Conservation (phyloP, 2,329 filamentous ascomycete genomes). For the Xylariomycetidae sp. region DNA sequence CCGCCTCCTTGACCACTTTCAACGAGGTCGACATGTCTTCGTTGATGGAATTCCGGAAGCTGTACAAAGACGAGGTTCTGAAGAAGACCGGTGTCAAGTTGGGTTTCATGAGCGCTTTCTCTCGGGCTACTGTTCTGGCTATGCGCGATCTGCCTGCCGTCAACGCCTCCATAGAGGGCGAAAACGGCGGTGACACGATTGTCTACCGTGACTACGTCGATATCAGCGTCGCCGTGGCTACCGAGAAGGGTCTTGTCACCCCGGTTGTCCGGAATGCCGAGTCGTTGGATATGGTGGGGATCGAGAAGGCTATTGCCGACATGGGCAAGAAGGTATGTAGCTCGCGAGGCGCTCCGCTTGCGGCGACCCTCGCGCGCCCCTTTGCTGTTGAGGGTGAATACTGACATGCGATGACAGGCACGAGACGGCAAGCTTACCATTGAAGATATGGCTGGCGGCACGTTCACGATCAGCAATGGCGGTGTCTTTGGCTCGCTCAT, state of each 20-base stretch:
- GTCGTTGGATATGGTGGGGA: conserved; percentile 77
- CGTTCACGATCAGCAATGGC: conserved; percentile 96
- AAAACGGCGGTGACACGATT: conserved; percentile 92
- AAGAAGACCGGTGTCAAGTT: conserved; percentile 97
- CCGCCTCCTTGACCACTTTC: conserved; percentile 94
- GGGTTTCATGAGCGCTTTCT: conserved; percentile 99
- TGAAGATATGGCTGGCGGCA: conserved; percentile 98
- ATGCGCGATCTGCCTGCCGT: conserved; percentile 94
- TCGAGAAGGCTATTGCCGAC: conserved; percentile 88
- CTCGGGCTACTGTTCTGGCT: conserved; percentile 80
- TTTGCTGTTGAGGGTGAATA: conserved; percentile 8
- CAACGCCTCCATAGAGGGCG: conserved; percentile 95
- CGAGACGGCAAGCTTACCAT: conserved; percentile 96
- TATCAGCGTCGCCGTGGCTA: conserved; percentile 94
- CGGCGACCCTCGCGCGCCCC: background rate
- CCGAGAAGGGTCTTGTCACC: conserved; percentile 94
- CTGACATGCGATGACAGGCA: conserved; percentile 51
- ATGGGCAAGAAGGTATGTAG: conserved; percentile 82
- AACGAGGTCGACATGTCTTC: conserved; percentile 99
- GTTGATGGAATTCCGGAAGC: conserved; percentile 93
- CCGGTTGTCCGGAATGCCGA: conserved; percentile 95
- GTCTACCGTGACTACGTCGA: conserved; percentile 98
- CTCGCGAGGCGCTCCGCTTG: too few relatives aligned
- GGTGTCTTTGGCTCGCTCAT: conserved; percentile 96
- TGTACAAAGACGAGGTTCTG: conserved; percentile 93